Evolutionary conservation across 176 grass and related monocot species (phyloP).

Genomic region (Coix lacrymajobi): DNA sequence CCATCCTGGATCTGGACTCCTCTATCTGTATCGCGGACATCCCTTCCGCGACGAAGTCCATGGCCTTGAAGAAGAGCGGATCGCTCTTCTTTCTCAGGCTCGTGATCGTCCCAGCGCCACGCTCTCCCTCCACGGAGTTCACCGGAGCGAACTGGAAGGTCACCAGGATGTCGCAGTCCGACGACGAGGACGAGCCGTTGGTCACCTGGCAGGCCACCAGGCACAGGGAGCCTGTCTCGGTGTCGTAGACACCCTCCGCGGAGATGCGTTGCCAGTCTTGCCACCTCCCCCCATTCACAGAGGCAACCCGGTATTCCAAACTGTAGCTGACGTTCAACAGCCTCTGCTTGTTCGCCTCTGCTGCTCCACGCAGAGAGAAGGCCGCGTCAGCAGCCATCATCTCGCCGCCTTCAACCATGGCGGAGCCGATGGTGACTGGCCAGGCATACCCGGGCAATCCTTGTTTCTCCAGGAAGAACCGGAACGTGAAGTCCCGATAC

Average conservation of each 20-base stretch:
- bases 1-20: conserved; percentile 24
- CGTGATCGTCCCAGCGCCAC: background rate
- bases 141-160: background rate
- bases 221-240: background rate
- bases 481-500: background rate
- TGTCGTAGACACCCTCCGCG: background rate
- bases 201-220: background rate
- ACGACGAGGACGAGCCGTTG: background rate
- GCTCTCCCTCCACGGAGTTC: background rate
- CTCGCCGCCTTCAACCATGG: background rate
- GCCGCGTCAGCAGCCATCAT: background rate
- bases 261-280: background rate
- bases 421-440: background rate
- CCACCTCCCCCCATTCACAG: background rate
- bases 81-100: background rate
- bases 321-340: background rate
- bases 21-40: background rate
- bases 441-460: background rate
- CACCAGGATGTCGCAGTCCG: background rate
- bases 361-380: background rate
- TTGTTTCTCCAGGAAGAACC: background rate
- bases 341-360: background rate
- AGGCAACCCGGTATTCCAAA: background rate
- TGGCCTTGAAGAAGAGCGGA: background rate
- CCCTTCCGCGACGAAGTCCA: background rate